A percentile compares a stretch with the other conserved stretches of the same genome.
phyloP scores from a whole-genome alignment of 257 asterid species.

The Nicotiana tomentosiformis region DNA sequence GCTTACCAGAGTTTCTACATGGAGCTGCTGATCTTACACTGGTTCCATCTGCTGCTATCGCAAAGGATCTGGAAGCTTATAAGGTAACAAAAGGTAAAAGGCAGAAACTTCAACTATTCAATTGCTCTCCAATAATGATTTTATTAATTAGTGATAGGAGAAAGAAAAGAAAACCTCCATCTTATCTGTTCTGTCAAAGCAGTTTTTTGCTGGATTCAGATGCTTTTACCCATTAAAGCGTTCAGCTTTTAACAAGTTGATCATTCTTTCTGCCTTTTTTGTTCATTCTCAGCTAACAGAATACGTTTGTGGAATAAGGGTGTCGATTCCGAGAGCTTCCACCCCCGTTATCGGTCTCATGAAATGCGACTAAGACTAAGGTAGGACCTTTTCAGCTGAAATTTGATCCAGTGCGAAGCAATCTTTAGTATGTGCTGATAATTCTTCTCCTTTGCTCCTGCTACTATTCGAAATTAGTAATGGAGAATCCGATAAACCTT shows the following conservation, averaged over 20 bases:
- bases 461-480: slow-evolving; percentile 32
- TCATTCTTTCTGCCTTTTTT: not conserved
- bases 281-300: slow-evolving; percentile 44
- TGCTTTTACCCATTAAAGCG: not conserved
- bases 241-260: not conserved
- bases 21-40: slow-evolving; percentile 94
- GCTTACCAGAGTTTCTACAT: slow-evolving; percentile 72
- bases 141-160: not conserved
- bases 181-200: not conserved
- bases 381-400: slow-evolving; percentile 22
- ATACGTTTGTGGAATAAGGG: slow-evolving; percentile 96
- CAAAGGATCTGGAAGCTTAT: slow-evolving; percentile 82
- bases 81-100: slow-evolving; percentile 68
- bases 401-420: not conserved
- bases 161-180: not conserved
- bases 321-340: slow-evolving; percentile 90
- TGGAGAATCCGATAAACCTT: slow-evolving; percentile 83
- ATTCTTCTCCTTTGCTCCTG: not conserved
- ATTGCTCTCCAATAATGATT: not conserved
- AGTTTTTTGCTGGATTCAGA: not conserved
- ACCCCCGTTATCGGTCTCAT: slow-evolving; percentile 55
- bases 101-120: not conserved
- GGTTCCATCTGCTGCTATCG: slow-evolving; percentile 94
- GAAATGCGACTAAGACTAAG: slow-evolving; percentile 81
- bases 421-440: not conserved